These are phyloP conservation scores for Cyberlindnera saturnus DNA, from an alignment of 805 yeast genomes.

Conservation along the genomic window DNA sequence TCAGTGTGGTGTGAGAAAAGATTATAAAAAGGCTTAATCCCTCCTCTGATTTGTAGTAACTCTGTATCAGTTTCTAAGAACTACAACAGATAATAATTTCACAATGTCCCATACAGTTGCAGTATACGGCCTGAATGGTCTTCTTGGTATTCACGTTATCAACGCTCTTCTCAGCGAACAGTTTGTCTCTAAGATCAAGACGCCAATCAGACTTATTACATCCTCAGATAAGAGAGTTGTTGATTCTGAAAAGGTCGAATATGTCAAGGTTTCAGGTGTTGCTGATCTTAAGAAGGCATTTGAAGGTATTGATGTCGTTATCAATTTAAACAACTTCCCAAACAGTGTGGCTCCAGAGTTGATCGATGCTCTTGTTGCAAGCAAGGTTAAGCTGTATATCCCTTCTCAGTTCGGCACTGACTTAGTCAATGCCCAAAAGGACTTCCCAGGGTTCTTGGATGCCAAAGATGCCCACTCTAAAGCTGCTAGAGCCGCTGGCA, in stretches of 20 bases:
- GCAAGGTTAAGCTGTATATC: constrained; percentile 45
- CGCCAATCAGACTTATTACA: constrained; percentile 48
- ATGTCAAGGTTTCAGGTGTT: constrained; percentile 7
- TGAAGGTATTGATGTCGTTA: constrained; percentile 43
- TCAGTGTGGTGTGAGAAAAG: too few species aligned
- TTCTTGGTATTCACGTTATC: constrained; percentile 42
- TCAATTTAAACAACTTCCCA: constrained; percentile 35
- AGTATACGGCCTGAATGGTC: constrained; percentile 47
- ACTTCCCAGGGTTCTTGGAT: constrained; percentile 30
- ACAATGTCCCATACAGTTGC: constrained; percentile 31
- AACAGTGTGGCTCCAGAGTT: constrained; percentile 9
- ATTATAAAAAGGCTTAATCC: too few species aligned
- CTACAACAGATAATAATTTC: too few species aligned
- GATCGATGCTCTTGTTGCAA: constrained; percentile 35
- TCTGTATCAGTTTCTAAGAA: too few species aligned
- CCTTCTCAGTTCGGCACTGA: constrained; percentile 60
- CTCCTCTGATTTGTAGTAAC: too few species aligned
- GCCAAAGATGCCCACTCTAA: constrained; percentile 32
- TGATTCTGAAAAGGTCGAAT: constrained; percentile 18
- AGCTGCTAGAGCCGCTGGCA: constrained; percentile 35
- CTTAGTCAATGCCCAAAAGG: constrained; percentile 21
- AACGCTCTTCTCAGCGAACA: constrained; percentile 37
- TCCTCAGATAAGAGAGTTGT: constrained; percentile 13
- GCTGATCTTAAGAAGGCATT: constrained; percentile 31
- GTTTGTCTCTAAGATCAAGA: constrained; percentile 35